Evolutionary conservation across 148 eudicot genomes (phyloP).

Genomic region (Linanthus parryae): DNA sequence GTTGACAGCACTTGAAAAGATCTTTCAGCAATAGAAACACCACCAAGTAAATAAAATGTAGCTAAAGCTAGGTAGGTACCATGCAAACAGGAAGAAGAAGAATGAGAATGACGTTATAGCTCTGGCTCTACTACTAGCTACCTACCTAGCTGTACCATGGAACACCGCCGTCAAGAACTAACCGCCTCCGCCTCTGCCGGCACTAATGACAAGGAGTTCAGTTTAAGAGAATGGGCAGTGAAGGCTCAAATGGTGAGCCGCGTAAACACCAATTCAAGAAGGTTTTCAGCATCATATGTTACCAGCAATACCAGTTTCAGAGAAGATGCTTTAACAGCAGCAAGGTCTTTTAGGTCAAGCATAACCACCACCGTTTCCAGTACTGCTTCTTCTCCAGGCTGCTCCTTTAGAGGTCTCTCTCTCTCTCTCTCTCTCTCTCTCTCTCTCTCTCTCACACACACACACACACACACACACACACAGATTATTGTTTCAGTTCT

Average conservation of each 20-base stretch:
- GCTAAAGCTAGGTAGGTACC: background rate
- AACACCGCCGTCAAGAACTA: slow-evolving; percentile 23
- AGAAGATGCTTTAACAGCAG: no score
- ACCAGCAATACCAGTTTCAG: slow-evolving; percentile 52
- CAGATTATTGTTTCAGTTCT: background rate
- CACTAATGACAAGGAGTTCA: no score
- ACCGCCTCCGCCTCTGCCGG: no score
- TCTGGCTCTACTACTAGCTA: no score
- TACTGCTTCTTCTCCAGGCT: slow-evolving; percentile 93
- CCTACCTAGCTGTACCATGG: no score
- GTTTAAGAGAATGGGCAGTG: slow-evolving; percentile 64
- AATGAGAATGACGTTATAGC: background rate
- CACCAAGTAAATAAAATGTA: no score
- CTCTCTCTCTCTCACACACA: background rate
- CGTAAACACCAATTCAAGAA: slow-evolving; percentile 63
- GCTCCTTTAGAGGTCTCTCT: slow-evolving; percentile 53
- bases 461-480: background rate
- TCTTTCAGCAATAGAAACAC: no score
- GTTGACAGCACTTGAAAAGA: no score
- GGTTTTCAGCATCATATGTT: slow-evolving; percentile 69
- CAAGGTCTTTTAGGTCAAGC: slow-evolving; percentile 58
- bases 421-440: slow-evolving; percentile 2
- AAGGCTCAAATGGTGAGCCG: slow-evolving; percentile 55
- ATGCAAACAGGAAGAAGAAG: background rate
- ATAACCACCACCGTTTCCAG: slow-evolving; percentile 82